Evolutionary conservation across 208 protist genomes (phyloP).

Genomic region (Wallacemonas sp.): DNA sequence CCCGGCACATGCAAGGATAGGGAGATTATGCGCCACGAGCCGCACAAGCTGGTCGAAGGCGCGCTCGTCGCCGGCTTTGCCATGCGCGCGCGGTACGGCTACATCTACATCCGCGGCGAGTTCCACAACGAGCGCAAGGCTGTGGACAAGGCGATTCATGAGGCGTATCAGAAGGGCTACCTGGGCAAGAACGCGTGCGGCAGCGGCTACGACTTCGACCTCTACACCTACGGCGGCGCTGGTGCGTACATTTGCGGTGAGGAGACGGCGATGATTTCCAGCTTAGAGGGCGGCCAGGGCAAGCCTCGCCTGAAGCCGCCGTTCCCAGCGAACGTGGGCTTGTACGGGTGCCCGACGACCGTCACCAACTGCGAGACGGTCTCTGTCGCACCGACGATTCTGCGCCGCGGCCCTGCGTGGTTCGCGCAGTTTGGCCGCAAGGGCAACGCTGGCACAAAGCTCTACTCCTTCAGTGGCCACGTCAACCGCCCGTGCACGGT

Average conservation of each 20-base stretch:
- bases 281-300: slow-evolving; percentile 96
- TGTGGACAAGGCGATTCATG: slow-evolving; percentile 95
- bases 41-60: slow-evolving; percentile 99
- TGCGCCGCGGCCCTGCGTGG: slow-evolving; percentile 93
- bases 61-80: slow-evolving; percentile 97
- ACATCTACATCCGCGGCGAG: slow-evolving; percentile 99
- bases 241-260: slow-evolving; percentile 99
- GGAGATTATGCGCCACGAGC: slow-evolving; percentile 99
- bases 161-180: slow-evolving; percentile 96
- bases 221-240: slow-evolving; percentile 97
- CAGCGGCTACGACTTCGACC: slow-evolving; percentile 98
- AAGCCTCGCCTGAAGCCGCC: slow-evolving; percentile 99
- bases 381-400: slow-evolving; percentile 95
- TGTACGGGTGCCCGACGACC: slow-evolving; percentile 99
- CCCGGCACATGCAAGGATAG: slow-evolving; percentile 99
- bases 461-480: slow-evolving; percentile 98
- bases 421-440: slow-evolving; percentile 97
- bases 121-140: slow-evolving; percentile 96
- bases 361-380: slow-evolving; percentile 99
- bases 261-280: slow-evolving; percentile 98
- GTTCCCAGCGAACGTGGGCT: slow-evolving; percentile 98
- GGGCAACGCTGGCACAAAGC: slow-evolving; percentile 97
- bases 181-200: slow-evolving; percentile 98
- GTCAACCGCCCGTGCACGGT: slow-evolving; percentile 99
- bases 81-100: slow-evolving; percentile 96